Evolutionary conservation across 1,284 basidiomycete species (phyloP), one percentile per base, ranked within the genome.

Genomic region (Trichosporon ovoides): DNA sequence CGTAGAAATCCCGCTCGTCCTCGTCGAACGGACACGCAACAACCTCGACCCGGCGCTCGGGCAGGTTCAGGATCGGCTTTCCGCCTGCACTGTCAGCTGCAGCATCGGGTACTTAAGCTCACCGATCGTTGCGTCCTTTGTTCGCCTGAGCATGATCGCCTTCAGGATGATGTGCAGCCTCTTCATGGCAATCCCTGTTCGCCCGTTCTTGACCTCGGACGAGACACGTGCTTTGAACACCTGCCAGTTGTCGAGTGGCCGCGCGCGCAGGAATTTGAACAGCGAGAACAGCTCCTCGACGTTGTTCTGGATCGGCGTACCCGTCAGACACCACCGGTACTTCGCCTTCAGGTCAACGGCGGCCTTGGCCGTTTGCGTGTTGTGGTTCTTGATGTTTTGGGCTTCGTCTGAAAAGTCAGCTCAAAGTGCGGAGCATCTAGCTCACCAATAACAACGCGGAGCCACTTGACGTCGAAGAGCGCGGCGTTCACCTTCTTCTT

Each of bases 311-410:
- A 95, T 87, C 0, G 91, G 91, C 9, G 91, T 94, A 53, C 91
- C 91, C 6, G 91, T 94, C 57, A 95, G 77, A 72, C 88, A 91
- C 92, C 92, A 95, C 48, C 90, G 82, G 72, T 84, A 93, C 71
- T 89, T 89, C 11, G 83, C 83, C 36, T 85, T 77, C 11, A 98
- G 80, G 1, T 82, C 87, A 60, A 84, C 89, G 60, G 92, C 94
- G 0, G 91, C 92, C 40, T 86, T 81, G 1, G 90, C 86, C 31
- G 84, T 83, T 72, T 92, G 89, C 0, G 94, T 91, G 34, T 83
- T 87, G 59, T 85, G 81, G 70, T 97, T 96, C 82, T 98, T 98
- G 80, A 98, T 98, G 69, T 89, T 93, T 71, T 98, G 95, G 0
- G 95, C 95, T 73, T 98, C 95, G 70, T 97, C 93, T 91, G 58